Evolutionary conservation across 2,329 filamentous ascomycete species (phyloP).

Genomic region (Ceratocystis colombiana): DNA sequence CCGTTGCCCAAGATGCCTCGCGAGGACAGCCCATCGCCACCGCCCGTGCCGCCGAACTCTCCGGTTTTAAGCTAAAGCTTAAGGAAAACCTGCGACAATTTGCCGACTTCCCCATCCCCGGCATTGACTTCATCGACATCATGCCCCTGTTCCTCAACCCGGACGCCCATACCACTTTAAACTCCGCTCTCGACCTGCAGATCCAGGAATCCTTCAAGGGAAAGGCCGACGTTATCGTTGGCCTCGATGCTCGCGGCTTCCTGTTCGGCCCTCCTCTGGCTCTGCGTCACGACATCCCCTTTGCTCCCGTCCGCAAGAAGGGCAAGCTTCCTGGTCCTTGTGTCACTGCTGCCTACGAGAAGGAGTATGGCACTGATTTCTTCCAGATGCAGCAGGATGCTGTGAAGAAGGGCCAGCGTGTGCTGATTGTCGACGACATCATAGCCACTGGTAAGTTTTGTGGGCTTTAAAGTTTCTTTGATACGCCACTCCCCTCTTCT

Average conservation of each 20-base stretch:
- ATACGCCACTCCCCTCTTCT: constrained; percentile 26
- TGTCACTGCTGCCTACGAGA: constrained; percentile 75
- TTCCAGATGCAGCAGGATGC: constrained; percentile 92
- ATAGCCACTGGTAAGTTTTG: constrained; percentile 78
- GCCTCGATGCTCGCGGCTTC: constrained; percentile 88
- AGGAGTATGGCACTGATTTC: constrained; percentile 91
- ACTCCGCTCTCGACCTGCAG: constrained; percentile 78
- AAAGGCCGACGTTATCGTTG: constrained; percentile 81
- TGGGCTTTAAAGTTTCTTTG: not conserved
- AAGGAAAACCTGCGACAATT: constrained; percentile 68
- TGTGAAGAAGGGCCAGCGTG: constrained; percentile 76
- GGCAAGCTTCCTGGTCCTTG: constrained; percentile 91
- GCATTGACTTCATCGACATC: constrained; percentile 96
- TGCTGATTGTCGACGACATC: constrained; percentile 92
- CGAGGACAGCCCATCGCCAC: constrained; percentile 53
- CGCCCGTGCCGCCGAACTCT: constrained; percentile 54
- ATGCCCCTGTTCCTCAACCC: constrained; percentile 85
- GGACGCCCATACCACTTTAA: constrained; percentile 60
- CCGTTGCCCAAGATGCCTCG: constrained; percentile 46
- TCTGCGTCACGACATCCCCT: constrained; percentile 68
- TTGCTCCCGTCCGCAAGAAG: constrained; percentile 88
- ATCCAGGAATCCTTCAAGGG: constrained; percentile 53
- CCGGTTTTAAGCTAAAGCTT: constrained; percentile 61
- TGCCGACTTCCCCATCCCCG: constrained; percentile 81
- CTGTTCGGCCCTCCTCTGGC: constrained; percentile 88